Conservation (phyloP, 768 basidiomycete genomes). For the Serendipita sp. region DNA sequence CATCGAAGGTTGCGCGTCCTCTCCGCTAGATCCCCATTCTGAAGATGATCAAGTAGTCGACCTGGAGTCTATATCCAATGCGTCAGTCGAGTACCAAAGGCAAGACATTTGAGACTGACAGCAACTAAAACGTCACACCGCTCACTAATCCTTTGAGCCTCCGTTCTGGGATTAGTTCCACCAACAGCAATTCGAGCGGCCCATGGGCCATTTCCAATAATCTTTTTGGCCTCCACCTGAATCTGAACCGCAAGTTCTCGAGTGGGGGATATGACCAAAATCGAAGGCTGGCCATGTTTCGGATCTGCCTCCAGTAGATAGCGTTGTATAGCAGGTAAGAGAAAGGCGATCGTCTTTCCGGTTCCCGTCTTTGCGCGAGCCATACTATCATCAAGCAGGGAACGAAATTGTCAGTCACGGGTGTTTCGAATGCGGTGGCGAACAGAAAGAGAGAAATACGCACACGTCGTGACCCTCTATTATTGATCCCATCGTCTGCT, state of each 20-base stretch:
- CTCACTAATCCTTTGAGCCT: conserved; percentile 20
- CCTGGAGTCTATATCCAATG: conserved; percentile 27
- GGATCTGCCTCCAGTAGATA: conserved; percentile 16
- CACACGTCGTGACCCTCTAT: conserved; percentile 17
- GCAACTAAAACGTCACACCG: conserved; percentile 8
- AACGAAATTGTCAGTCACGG: neutral
- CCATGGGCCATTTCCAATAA: conserved; percentile 28
- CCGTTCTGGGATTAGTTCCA: conserved; percentile 30
- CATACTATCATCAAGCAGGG: neutral
- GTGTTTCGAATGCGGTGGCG: too few species aligned
- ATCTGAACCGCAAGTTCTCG: conserved; percentile 22
- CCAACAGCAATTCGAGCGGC: conserved; percentile 38
- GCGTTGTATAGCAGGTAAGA: conserved; percentile 24
- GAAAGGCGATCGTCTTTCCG: conserved; percentile 33
- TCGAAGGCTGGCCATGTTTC: conserved; percentile 13
- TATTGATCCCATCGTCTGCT: conserved; percentile 15
- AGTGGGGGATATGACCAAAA: conserved; percentile 25
- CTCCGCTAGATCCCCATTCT: conserved; percentile 22
- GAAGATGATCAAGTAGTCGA: conserved; percentile 23
- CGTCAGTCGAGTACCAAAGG: conserved; percentile 13
- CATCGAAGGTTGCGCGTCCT: conserved; percentile 27
- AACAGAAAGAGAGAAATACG: conserved; percentile 17
- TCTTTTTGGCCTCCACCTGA: conserved; percentile 16
- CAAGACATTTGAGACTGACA: neutral
- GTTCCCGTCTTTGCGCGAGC: conserved; percentile 24